Conservation (phyloP, 2,329 filamentous ascomycete species). For the Stemphylium lycopersici region DNA sequence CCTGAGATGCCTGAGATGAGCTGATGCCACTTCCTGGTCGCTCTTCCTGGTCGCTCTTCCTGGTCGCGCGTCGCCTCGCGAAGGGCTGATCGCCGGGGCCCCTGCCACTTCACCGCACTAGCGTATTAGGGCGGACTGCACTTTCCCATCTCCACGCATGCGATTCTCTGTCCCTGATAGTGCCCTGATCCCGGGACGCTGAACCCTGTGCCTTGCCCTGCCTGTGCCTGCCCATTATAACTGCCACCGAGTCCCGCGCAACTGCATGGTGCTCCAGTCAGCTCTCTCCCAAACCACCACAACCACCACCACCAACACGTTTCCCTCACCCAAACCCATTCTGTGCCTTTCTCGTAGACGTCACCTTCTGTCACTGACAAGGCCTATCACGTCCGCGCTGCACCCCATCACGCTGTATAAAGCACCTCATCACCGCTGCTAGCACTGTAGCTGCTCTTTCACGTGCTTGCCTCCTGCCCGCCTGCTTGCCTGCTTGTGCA, state of each 20-base stretch:
- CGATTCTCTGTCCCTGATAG: slow-evolving; percentile 22
- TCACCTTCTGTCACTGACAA: neutral
- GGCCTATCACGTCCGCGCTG: neutral
- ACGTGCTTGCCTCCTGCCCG: slow-evolving; percentile 22
- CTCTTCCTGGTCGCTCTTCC: slow-evolving; percentile 9
- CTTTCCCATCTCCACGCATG: slow-evolving; percentile 20
- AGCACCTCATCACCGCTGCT: slow-evolving; percentile 1
- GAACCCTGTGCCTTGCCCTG: slow-evolving; percentile 22
- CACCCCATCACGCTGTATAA: neutral
- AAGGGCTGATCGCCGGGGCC: slow-evolving; percentile 23
- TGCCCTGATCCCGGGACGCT: slow-evolving; percentile 23
- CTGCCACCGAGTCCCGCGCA: slow-evolving; percentile 24
- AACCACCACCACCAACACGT: slow-evolving; percentile 1
- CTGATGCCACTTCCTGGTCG: slow-evolving; percentile 8
- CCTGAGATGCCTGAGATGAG: neutral
- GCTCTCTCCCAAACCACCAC: slow-evolving; percentile 8
- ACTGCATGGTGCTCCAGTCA: slow-evolving; percentile 18
- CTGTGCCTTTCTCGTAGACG: neutral
- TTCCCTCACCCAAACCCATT: neutral
- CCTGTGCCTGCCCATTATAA: slow-evolving; percentile 28
- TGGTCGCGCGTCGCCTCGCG: slow-evolving; percentile 9
- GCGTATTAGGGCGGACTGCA: slow-evolving; percentile 15
- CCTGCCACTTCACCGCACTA: slow-evolving; percentile 18
- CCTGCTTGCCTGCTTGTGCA: neutral
- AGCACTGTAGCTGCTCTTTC: slow-evolving; percentile 12